Evolutionary conservation across 352 stramenopile genomes (phyloP).

Genomic region (Phytophthora macrochlamydospora): DNA sequence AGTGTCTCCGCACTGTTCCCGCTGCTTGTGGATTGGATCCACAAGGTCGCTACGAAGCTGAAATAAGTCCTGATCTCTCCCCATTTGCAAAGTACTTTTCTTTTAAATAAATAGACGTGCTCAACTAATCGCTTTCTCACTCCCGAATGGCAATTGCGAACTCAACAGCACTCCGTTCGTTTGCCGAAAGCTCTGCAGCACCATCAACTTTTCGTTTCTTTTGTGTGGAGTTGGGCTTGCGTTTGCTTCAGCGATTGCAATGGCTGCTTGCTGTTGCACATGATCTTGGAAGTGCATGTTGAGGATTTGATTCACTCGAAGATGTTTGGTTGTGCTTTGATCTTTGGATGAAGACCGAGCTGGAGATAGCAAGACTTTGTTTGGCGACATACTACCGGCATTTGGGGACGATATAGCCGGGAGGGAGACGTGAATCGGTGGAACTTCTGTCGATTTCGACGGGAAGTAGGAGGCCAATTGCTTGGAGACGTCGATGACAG

Average conservation of each 20-base stretch:
- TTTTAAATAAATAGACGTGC: constrained; percentile 19
- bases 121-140: constrained; percentile 20
- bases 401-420: constrained; percentile 34
- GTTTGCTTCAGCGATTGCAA: constrained; percentile 20
- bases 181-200: constrained; percentile 58
- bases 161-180: constrained; percentile 44
- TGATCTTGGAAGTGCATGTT: constrained; percentile 50
- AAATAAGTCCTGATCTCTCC: constrained; percentile 31
- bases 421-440: constrained; percentile 21
- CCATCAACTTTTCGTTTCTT: constrained; percentile 29
- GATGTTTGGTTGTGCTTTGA: constrained; percentile 15
- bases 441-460: constrained; percentile 4
- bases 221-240: constrained; percentile 10
- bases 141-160: constrained; percentile 41
- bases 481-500: constrained; percentile 50
- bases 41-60: constrained; percentile 81
- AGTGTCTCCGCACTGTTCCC: constrained; percentile 93
- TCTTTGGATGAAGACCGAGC: not conserved
- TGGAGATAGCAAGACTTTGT: constrained; percentile 27
- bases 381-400: constrained; percentile 1
- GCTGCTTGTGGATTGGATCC: constrained; percentile 88
- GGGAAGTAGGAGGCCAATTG: constrained; percentile 24
- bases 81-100: constrained; percentile 7
- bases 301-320: constrained; percentile 47
- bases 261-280: constrained; percentile 25